Base-by-base conservation (phyloP, 1,284 basidiomycete species). In the Ganoderma lingzhi region DNA sequence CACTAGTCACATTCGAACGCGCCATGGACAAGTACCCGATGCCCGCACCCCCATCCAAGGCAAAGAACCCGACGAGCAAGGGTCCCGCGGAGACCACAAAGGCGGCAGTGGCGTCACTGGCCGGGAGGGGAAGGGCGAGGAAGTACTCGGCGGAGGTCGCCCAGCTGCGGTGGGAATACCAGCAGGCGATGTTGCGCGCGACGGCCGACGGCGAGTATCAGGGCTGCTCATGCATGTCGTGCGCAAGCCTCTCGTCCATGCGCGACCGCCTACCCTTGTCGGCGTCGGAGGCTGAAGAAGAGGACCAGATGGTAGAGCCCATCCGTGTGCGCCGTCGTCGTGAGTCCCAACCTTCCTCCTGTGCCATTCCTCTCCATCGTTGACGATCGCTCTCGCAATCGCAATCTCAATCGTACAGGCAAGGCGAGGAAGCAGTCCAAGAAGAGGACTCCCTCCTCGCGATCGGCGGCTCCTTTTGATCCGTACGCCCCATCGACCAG, bases 1-100 rank as follows among this genome's bases (percentile, higher is more conserved):
- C 67, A 1, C 64, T 71, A 23, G 30, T 58, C 64, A 67, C 70
- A 1, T 73, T 73, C 64, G 72, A 73, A 55, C 72, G 67, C 44
- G 72, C 70, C 6, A 73, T 73, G 72, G 72, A 73, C 72, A 73
- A 73, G 45, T 73, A 73, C 41, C 72, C 72, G 48, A 71, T 66
- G 48, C 66, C 69, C 4, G 28, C 41, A n/a, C 17, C 37, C 19
- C 42, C 51, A 37, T 5, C 44, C 9, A 44, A 48, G 32, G 39
- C 61, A 17, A 63, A 53, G 48, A 66, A 64, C 45, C 35, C 63
- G 17, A 56, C 32, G 30, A n/a, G 15, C 19, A 28, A 12, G 28
- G 8, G 3, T 3, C 39, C 55, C 39, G 60, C 35, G 23, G 23
- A 41, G 10, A 6, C 51, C 0, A 28, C 39, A 15, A 35, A 56